Evolutionary conservation across 2,329 filamentous ascomycete species (phyloP).

Genomic region (Stachybotrys elegans): DNA sequence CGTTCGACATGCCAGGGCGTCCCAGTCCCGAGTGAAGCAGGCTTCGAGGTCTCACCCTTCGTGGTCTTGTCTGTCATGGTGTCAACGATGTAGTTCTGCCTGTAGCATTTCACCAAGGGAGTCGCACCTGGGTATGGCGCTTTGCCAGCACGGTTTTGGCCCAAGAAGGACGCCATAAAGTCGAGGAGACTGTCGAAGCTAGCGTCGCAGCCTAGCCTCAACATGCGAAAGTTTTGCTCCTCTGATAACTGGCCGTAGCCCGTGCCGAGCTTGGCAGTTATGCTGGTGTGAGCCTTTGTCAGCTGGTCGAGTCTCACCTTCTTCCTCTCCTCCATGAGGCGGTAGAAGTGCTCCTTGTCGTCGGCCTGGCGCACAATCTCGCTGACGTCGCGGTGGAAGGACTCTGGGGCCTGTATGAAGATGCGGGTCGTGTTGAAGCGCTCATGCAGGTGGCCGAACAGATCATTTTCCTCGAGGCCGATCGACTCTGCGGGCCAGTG

Average conservation of each 20-base stretch:
- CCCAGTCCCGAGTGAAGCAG: too few relatives aligned
- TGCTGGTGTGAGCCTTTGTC: not conserved
- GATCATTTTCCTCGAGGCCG: slow-evolving; percentile 1
- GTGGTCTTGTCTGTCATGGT: too few relatives aligned
- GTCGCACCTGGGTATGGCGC: not conserved
- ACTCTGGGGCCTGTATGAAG: slow-evolving; percentile 6
- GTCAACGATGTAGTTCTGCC: too few relatives aligned
- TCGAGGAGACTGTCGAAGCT: not conserved
- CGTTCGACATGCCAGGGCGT: too few relatives aligned
- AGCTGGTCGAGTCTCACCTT: slow-evolving; percentile 5
- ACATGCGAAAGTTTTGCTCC: not conserved
- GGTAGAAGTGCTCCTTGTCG: slow-evolving; percentile 4
- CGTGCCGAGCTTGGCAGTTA: not conserved
- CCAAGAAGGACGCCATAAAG: not conserved
- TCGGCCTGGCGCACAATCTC: not conserved
- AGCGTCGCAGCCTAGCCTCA: not conserved
- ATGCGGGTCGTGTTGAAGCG: slow-evolving; percentile 8
- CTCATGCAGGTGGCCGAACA: slow-evolving; percentile 7
- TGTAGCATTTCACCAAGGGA: too few relatives aligned
- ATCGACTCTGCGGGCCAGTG: not conserved
- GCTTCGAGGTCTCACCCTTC: too few relatives aligned
- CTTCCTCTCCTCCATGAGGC: slow-evolving; percentile 3
- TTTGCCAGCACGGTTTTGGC: not conserved
- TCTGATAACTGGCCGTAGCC: not conserved
- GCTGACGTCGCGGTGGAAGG: slow-evolving; percentile 6